Evolutionary conservation across 2,329 filamentous ascomycete genomes (phyloP), one percentile per base, ranked within the genome.

Genomic region (Fusarium gaditjirri): DNA sequence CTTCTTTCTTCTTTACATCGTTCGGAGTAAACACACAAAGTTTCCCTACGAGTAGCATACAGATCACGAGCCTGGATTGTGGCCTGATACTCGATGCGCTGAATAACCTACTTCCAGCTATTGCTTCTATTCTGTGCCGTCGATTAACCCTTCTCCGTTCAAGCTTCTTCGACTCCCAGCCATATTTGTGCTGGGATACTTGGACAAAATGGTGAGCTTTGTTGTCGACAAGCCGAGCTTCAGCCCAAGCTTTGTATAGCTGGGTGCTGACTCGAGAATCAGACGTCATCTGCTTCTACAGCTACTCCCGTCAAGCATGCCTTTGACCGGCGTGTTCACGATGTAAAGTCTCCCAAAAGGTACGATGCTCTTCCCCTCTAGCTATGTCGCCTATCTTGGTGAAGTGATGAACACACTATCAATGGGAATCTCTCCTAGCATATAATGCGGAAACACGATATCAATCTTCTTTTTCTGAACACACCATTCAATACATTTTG

Each of bases 351-450:
- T 53, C 93, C 93, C 38, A 99, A 98, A 84, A 94, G 91, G 96
- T 97, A 91, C 84, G 92, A 88, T 63, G 23, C 33, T 31, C 25
- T 42, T 27, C 19, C 27, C 17, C 7, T 16, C 39, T 41, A 42
- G 36, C 46, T 25, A 56, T 57, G 55, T 41, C 46, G 50, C 35
- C 50, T 39, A 27, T n/a, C 41, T 31, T 17, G 53, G 72, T 74
- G 73, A 85, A 77, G 86, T 90, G 87, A 97, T 97, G 95, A 97
- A 93, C 86, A 88, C 84, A 85, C 88, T 91, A 91, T 93, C 92
- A 97, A 97, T 99, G 96, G 96, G 96, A 99, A 99, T 99, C 96
- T 99, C 97, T 99, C 96, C 93, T 94, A 98, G 93, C 88, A 90
- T 86, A 84, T 82, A 84, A 88, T 99, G 96, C 93, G 92, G 96